Base-by-base conservation (phyloP, 1,139 yeast genomes). In the Kluyveromyces sp. region DNA sequence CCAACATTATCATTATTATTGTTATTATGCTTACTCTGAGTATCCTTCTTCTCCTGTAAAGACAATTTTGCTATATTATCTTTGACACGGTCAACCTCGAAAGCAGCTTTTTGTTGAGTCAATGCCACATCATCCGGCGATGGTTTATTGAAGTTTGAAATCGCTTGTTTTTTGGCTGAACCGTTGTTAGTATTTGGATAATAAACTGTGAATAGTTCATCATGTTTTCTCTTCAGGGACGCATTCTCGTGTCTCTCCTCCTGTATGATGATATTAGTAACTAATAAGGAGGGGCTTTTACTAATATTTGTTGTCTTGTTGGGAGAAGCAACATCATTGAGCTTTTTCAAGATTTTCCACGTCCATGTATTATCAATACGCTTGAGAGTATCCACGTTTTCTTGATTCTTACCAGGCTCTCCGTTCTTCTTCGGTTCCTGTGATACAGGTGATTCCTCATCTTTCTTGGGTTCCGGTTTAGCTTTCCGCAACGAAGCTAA, bases 111-210 rank as follows among this genome's bases (percentile, higher is more conserved):
- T 61, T 85, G 95, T 0, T 90, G 89, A 43, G 71, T 66, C 44
- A 77, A 61, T 7, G 84, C 74, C 45, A 74, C 67, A 58, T 88
- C 96, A 66, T 89, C 97, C 2, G 97, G 97, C 56, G 95, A 84
- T 10, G 89, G 90, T 50, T 73, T 69, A 25, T 66, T 63, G 59
- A 89, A 89, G 52, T 82, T 85, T 39, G 70, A 60, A 41, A 73
- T 69, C 5, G 77, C 77, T 58, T 74, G 73, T 51, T 69, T 69
- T 53, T 56, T 45, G 7, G 48, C 48, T 50, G 48, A 42, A 49
- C 52, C 43, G 7, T 45, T 41, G 58, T 55, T 54, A 55, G 58
- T 57, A 45, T 48, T 52, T 6, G 68, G 66, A 41, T 52, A 56
- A 50, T 48, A 58, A 5, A 55, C 53, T 21, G 59, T 43, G 41